Conservation (phyloP, 2,329 filamentous ascomycete species). For the Fusarium ambrosium region DNA sequence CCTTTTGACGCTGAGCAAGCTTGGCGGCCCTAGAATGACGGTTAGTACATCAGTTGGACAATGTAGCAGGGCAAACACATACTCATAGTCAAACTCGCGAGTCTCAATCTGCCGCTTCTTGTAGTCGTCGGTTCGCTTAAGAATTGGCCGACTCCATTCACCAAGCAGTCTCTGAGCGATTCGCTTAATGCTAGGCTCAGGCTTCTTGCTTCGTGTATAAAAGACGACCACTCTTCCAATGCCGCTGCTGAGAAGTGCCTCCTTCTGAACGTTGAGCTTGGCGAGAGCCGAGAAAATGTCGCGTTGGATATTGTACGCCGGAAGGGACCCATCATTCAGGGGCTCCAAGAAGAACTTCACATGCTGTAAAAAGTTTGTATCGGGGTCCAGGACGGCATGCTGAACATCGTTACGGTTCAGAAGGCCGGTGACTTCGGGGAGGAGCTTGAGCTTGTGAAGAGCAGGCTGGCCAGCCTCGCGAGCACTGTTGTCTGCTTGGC, state of each 20-base stretch:
- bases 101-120: slow-evolving; percentile 82
- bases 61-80: slow-evolving; percentile 49
- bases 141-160: slow-evolving; percentile 95
- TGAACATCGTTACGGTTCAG: slow-evolving; percentile 91
- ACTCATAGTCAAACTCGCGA: slow-evolving; percentile 74
- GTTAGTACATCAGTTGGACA: slow-evolving; percentile 22
- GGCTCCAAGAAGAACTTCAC: slow-evolving; percentile 98
- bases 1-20: slow-evolving; percentile 63
- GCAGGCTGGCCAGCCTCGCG: slow-evolving; percentile 85
- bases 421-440: slow-evolving; percentile 89
- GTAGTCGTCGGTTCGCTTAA: slow-evolving; percentile 95
- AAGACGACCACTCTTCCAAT: slow-evolving; percentile 97
- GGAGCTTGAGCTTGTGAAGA: slow-evolving; percentile 91
- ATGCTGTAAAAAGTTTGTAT: slow-evolving; percentile 93
- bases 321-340: slow-evolving; percentile 91
- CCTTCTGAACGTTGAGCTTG: slow-evolving; percentile 89
- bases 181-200: slow-evolving; percentile 89
- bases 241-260: slow-evolving; percentile 88
- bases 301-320: slow-evolving; percentile 97
- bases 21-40: slow-evolving; percentile 63
- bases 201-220: slow-evolving; percentile 95
- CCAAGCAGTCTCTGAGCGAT: slow-evolving; percentile 92
- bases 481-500: slow-evolving; percentile 85
- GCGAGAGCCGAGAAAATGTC: slow-evolving; percentile 88
- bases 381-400: slow-evolving; percentile 88